A percentile compares a stretch with the other conserved stretches of the same genome.
phyloP scores from a whole-genome alignment of 2,329 filamentous ascomycete genomes.

The Fusarium pseudocircinatum region DNA sequence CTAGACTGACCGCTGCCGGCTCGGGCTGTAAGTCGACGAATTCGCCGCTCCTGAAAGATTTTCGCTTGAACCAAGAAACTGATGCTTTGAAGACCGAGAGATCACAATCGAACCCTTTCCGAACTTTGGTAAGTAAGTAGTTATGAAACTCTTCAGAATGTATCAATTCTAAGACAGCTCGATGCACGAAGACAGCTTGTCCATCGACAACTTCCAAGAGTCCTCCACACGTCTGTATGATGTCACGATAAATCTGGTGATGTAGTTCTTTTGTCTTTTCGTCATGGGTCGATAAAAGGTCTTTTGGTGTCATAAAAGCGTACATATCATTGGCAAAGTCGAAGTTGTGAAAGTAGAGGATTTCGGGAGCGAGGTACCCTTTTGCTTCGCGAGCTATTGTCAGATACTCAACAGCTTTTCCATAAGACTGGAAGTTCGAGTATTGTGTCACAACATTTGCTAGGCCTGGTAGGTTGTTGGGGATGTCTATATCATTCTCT shows the following conservation, averaged over 20 bases:
- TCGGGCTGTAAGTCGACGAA: background rate
- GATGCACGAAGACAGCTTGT: background rate
- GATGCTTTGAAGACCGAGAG: background rate
- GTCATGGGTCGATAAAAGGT: background rate
- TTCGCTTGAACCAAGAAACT: background rate
- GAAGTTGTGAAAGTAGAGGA: constrained; percentile 4
- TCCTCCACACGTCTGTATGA: background rate
- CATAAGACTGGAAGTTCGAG: background rate
- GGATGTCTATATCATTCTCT: background rate
- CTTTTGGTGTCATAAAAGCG: background rate
- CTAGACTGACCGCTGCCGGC: background rate
- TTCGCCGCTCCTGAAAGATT: background rate
- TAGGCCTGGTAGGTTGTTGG: constrained; percentile 15
- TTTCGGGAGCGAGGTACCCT: background rate
- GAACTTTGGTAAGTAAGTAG: background rate
- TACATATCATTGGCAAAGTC: constrained; percentile 4
- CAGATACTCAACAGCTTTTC: constrained; percentile 1
- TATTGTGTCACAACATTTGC: constrained; percentile 9
- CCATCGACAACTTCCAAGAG: background rate
- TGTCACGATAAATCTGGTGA: background rate
- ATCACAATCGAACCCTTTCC: background rate
- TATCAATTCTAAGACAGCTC: background rate
- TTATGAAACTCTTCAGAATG: background rate
- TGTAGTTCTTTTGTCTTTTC: background rate
- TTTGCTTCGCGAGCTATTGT: background rate